Base-by-base conservation (phyloP, 1,284 basidiomycete genomes). In the Cutaneotrichosporon curvatum region DNA sequence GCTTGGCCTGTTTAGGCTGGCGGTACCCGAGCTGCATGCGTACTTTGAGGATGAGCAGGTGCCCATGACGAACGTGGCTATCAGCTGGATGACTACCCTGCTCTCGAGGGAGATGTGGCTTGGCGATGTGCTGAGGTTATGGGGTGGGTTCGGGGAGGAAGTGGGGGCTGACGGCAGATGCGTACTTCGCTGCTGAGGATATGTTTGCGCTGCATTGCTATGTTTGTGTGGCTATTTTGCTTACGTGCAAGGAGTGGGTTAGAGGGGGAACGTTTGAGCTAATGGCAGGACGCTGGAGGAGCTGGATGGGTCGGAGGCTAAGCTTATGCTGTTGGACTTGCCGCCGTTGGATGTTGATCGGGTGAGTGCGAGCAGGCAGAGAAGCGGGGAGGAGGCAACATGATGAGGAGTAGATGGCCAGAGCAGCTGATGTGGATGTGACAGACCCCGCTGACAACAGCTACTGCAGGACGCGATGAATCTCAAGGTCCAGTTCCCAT, bases 21-120 rank as follows among this genome's bases (percentile, higher is more conserved):
- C 65, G 7, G 45, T 63, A 4, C 69, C 69, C 0, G 69, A 71
- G 16, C 54, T 71, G 4, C 62, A 65, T 43, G 59, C 59, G 12
- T 71, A 67, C 54, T 71, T 68, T 44, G 69, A 71, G 45, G 67
- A 70, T 43, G 69, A 71, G 52, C 67, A 70, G 45, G 67, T 71
- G 2, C 65, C 65, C 2, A 67, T 67, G 51, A 52, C 60, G 8
- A 47, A 64, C 19, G 62, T 71, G 9, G 67, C 61, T 1, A 53
- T 65, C 48, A 62, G 61, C 43, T 71, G 69, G 69, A 60, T 70
- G 49, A 62, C 56, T 14, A 65, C 63, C 1, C 39, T 71, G 30
- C 53, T 71, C 30, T 55, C 63, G 4, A 59, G 59, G 19, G 69
- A 71, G 46, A 68, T 71, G 69, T 68, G 65, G 61, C 54, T 71